Evolutionary conservation across 495 filamentous ascomycete genomes (phyloP).

Genomic region (Tuber calosporum): DNA sequence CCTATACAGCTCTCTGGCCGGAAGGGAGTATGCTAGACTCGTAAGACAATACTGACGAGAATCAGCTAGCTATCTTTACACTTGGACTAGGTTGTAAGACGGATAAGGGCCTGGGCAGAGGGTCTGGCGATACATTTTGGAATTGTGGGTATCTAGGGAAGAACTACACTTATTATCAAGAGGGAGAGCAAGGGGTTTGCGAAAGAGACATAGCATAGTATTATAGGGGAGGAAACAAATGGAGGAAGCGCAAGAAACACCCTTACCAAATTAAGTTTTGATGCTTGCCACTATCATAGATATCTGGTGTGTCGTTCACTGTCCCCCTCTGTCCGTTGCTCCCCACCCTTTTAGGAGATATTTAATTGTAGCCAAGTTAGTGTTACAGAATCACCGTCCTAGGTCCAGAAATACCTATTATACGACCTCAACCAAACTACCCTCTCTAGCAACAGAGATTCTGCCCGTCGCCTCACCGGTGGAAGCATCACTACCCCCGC

Average conservation of each 20-base stretch:
- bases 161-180: constrained; percentile 75
- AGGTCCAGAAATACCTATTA: background rate
- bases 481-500: constrained; percentile 27
- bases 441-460: constrained; percentile 31
- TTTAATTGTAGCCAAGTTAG: constrained; percentile 46
- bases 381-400: background rate
- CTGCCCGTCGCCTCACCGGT: constrained; percentile 20
- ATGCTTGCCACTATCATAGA: no score
- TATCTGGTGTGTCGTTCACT: no score
- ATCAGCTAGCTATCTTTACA: constrained; percentile 79
- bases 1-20: background rate
- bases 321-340: constrained; percentile 47
- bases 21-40: constrained; percentile 46
- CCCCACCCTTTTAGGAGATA: constrained; percentile 63
- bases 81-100: constrained; percentile 64
- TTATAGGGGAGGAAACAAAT: constrained; percentile 56
- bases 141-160: constrained; percentile 81
- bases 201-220: constrained; percentile 59
- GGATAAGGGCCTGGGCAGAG: constrained; percentile 62
- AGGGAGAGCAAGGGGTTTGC: constrained; percentile 63
- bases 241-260: constrained; percentile 49
- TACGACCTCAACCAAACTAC: constrained; percentile 36
- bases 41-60: constrained; percentile 82
- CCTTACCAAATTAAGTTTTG: no score
- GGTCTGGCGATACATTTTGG: constrained; percentile 47